These are phyloP conservation scores for Hibiscus trionum DNA, from an alignment of 345 rosid genomes.

Conservation along the genomic window DNA sequence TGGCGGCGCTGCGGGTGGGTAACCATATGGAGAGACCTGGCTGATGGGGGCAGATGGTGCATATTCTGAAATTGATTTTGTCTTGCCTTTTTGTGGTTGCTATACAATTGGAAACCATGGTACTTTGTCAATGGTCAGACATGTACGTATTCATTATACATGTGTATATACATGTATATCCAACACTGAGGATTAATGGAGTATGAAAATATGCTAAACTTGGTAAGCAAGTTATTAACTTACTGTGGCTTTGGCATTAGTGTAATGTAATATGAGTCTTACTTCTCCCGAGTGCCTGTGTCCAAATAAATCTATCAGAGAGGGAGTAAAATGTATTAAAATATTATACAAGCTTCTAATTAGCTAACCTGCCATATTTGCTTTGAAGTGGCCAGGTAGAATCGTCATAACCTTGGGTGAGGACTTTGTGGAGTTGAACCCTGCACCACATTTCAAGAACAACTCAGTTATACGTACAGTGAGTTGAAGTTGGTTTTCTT, in stretches of 20 bases:
- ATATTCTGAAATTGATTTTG: slow-evolving; percentile 12
- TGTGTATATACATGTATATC: not conserved
- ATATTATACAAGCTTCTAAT: not conserved
- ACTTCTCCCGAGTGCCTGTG: slow-evolving; percentile 40
- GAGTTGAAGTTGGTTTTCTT: not conserved
- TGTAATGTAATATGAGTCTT: slow-evolving; percentile 34
- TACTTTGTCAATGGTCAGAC: not conserved
- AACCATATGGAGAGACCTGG: slow-evolving; percentile 11
- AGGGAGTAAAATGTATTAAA: not conserved
- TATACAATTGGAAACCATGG: not conserved
- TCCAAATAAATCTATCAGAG: not conserved
- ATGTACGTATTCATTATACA: not conserved
- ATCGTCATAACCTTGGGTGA: slow-evolving; percentile 40
- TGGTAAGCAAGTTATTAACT: not conserved
- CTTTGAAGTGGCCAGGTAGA: slow-evolving; percentile 32
- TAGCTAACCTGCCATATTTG: slow-evolving; percentile 30
- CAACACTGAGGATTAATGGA: not conserved
- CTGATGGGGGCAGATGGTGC: slow-evolving; percentile 4
- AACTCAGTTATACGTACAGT: not conserved
- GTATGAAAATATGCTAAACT: not conserved
- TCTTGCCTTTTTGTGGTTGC: not conserved
- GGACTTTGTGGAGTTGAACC: slow-evolving; percentile 43
- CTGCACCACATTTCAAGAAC: slow-evolving; percentile 4
- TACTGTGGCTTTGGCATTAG: slow-evolving; percentile 23
- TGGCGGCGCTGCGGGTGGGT: slow-evolving; percentile 17